Evolutionary conservation across 768 basidiomycete genomes (phyloP).

Genomic region (Lactarius deliciosus): DNA sequence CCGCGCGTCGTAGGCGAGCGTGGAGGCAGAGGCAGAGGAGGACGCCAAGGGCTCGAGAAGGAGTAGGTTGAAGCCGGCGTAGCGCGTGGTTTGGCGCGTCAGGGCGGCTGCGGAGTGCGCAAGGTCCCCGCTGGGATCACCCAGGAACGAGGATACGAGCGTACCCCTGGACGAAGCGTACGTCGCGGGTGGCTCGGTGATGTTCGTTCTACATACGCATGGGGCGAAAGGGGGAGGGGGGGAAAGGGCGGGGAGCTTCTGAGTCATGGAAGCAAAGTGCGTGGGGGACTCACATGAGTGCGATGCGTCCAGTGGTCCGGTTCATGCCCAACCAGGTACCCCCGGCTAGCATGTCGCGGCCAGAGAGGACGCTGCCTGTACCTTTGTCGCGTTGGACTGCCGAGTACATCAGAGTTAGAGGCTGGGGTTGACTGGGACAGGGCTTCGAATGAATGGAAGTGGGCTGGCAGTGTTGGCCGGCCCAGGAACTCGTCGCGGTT

Average conservation of each 20-base stretch:
- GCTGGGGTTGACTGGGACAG: background rate
- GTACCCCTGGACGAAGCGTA: constrained; percentile 65
- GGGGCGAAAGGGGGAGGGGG: constrained; percentile 14
- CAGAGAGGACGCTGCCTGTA: constrained; percentile 57
- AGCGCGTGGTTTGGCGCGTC: constrained; percentile 49
- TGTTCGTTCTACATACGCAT: constrained; percentile 66
- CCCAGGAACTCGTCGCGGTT: constrained; percentile 76
- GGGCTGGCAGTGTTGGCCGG: constrained; percentile 63
- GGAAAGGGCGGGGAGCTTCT: background rate
- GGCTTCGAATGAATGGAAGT: constrained; percentile 62
- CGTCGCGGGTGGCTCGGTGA: constrained; percentile 60
- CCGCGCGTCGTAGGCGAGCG: constrained; percentile 50
- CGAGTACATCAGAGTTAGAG: constrained; percentile 16
- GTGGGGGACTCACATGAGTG: constrained; percentile 58
- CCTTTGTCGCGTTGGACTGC: constrained; percentile 28
- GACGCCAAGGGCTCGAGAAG: constrained; percentile 49
- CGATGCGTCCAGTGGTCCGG: constrained; percentile 57
- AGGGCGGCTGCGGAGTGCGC: constrained; percentile 50
- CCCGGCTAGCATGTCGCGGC: constrained; percentile 68
- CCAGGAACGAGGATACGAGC: constrained; percentile 66
- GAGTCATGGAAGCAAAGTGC: constrained; percentile 12
- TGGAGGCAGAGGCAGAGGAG: constrained; percentile 7
- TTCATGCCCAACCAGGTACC: constrained; percentile 83
- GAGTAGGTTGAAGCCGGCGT: constrained; percentile 81
- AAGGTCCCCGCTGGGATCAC: constrained; percentile 44